Evolutionary conservation across 2,329 filamentous ascomycete genomes (phyloP), one percentile per base, ranked within the genome.

Genomic region (Penicillium sp.): DNA sequence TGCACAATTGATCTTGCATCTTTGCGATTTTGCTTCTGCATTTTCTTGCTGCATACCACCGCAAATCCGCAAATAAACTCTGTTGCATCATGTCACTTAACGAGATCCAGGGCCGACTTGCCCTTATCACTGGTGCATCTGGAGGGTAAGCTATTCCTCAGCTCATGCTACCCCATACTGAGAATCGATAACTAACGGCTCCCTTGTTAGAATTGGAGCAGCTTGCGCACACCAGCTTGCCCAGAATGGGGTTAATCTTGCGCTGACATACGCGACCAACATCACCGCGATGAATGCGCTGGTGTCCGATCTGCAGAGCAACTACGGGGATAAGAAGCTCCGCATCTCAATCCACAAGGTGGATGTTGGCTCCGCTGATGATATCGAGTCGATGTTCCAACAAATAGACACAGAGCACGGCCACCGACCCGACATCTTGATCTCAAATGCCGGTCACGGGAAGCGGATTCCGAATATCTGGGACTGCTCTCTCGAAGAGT

Each of bases 371-470:
- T 78, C 77, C 7, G 75, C 79, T 4, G 76, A 78, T 7, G 79
- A 82, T 43, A 81, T 86, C 30, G 69, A 79, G 39, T 65, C 69
- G 4, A 76, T 88, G 60, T 85, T 84, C 53, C 61, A 74, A 13
- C 78, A 84, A 51, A 81, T 88, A 40, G 71, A 78, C 44, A 64
- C 71, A 0, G 65, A 79, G 47, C 84, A 87, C 65, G 75, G 74
- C 10, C 76, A 81, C 52, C 75, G 76, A 2, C 83, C 84, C 0
- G 83, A 88, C 62, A 87, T 89, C 19, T 73, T 89, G 2, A 69
- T 89, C 26, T 82, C 81, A 9, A 89, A 89, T 63, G 86, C 86
- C 1, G 86, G 85, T 0, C 80, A 86, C 59, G 85, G 85, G 38
- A 84, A 84, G 64, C 77, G 84, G n/a, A 81, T 85, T 53, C 69